A percentile compares a stretch with the other conserved stretches of the same genome.
phyloP scores from a whole-genome alignment of 345 rosid genomes.

The Aquilaria sinensis region DNA sequence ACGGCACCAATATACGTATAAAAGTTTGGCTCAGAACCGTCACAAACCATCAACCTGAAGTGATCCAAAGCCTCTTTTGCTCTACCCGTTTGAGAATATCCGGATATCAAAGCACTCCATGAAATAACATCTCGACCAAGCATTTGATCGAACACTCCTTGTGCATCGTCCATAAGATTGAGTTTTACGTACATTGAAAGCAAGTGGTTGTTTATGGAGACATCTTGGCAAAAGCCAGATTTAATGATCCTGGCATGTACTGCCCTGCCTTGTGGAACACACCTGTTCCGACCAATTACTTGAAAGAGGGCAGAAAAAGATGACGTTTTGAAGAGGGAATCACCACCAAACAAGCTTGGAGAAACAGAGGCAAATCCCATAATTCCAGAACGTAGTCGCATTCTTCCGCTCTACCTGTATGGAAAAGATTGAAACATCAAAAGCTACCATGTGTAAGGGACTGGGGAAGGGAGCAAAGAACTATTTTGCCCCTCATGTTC shows the following conservation, averaged over 20 bases:
- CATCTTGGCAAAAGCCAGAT: constrained; percentile 19
- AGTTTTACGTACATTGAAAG: constrained; percentile 17
- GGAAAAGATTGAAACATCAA: too few relatives aligned
- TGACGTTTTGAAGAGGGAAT: constrained; percentile 7
- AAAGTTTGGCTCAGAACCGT: constrained; percentile 19
- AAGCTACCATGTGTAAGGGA: too few relatives aligned
- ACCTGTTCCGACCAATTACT: constrained; percentile 15
- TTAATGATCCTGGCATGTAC: constrained; percentile 23
- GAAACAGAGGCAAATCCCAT: too few relatives aligned
- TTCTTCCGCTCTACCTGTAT: too few relatives aligned
- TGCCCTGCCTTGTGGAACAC: constrained; percentile 19
- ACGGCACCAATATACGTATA: constrained; percentile 18
- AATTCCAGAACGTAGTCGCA: too few relatives aligned
- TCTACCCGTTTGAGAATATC: constrained; percentile 21
- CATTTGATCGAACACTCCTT: constrained; percentile 20
- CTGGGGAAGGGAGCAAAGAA: too few relatives aligned
- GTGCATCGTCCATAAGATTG: constrained; percentile 17
- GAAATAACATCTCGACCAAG: constrained; percentile 20
- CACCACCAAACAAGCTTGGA: too few relatives aligned
- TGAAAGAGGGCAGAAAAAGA: constrained; percentile 20
- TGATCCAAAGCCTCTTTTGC: constrained; percentile 9
- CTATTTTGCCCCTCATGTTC: too few relatives aligned
- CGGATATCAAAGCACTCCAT: constrained; percentile 25
- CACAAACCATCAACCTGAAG: constrained; percentile 15
- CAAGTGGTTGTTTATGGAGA: constrained; percentile 22